phyloP scores from a whole-genome alignment of 345 rosid species.

The Crucihimalaya himalaica region DNA sequence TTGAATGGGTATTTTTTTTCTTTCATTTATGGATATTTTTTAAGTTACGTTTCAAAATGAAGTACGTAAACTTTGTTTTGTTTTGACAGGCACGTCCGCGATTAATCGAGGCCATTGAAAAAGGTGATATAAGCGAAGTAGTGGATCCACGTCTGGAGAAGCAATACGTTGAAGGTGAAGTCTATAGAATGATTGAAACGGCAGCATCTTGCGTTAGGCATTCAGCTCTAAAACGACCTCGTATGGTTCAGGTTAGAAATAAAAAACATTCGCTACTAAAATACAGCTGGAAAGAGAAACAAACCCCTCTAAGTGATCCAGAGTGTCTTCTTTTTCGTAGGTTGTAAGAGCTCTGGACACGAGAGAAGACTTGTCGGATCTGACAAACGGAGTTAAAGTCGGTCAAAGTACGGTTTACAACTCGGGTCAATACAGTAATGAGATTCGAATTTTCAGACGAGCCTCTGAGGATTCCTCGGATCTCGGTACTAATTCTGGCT shows the following conservation, averaged over 20 bases:
- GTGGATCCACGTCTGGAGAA: slow-evolving; percentile 65
- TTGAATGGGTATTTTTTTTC: slow-evolving; percentile 77
- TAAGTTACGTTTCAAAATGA: background rate
- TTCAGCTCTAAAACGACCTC: slow-evolving; percentile 66
- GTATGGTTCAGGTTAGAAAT: slow-evolving; percentile 66
- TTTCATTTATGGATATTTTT: background rate
- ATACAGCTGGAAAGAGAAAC: background rate
- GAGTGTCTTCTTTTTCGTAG: slow-evolving; percentile 37
- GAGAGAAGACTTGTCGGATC: slow-evolving; percentile 66
- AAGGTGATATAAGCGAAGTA: slow-evolving; percentile 53
- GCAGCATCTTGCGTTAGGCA: slow-evolving; percentile 80
- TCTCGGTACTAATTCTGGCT: slow-evolving; percentile 20
- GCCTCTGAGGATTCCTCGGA: slow-evolving; percentile 40
- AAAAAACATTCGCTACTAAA: background rate
- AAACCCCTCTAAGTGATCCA: background rate
- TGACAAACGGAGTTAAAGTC: slow-evolving; percentile 76
- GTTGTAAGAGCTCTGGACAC: slow-evolving; percentile 83
- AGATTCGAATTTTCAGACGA: slow-evolving; percentile 66
- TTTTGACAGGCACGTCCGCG: slow-evolving; percentile 60
- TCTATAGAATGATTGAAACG: slow-evolving; percentile 65
- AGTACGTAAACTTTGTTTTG: background rate
- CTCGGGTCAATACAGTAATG: slow-evolving; percentile 82
- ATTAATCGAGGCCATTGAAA: slow-evolving; percentile 62
- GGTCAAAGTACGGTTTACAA: slow-evolving; percentile 85
- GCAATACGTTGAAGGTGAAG: slow-evolving; percentile 55